Evolutionary conservation across 257 asterid genomes (phyloP).

Genomic region (Solanum stenotomum): DNA sequence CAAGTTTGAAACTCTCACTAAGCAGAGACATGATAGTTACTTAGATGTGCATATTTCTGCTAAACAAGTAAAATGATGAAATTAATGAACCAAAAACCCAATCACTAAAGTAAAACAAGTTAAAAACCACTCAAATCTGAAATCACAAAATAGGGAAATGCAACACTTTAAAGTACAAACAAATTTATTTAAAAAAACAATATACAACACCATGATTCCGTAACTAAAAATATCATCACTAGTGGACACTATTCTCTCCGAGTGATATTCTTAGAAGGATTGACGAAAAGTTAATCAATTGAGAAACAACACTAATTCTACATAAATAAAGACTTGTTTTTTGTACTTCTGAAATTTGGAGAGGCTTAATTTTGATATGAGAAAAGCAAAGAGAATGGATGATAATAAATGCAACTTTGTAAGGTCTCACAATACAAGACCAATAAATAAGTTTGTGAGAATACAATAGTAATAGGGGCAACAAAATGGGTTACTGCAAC

Average conservation of each 20-base stretch:
- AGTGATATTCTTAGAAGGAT: not conserved
- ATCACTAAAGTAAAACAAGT: not conserved
- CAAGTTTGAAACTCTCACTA: not conserved
- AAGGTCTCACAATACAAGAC: no score
- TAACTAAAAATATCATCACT: no score
- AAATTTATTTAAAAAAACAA: no score
- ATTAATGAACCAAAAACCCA: not conserved
- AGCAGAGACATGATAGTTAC: not conserved
- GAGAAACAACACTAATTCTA: not conserved
- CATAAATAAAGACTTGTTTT: not conserved
- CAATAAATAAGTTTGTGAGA: no score
- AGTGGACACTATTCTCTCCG: not conserved
- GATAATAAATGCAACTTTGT: no score
- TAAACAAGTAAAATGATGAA: not conserved
- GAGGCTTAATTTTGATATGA: no score
- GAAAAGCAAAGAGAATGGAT: no score
- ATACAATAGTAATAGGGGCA: no score
- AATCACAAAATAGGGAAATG: not conserved
- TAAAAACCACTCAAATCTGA: not conserved
- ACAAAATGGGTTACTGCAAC: no score
- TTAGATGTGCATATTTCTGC: not conserved
- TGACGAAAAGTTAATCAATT: no score
- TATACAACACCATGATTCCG: not conserved
- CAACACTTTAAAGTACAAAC: not conserved
- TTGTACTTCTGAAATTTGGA: no score